These are phyloP conservation scores for Epichloe coenophiala DNA, from an alignment of 2,329 filamentous ascomycete genomes.

Conservation along the genomic window DNA sequence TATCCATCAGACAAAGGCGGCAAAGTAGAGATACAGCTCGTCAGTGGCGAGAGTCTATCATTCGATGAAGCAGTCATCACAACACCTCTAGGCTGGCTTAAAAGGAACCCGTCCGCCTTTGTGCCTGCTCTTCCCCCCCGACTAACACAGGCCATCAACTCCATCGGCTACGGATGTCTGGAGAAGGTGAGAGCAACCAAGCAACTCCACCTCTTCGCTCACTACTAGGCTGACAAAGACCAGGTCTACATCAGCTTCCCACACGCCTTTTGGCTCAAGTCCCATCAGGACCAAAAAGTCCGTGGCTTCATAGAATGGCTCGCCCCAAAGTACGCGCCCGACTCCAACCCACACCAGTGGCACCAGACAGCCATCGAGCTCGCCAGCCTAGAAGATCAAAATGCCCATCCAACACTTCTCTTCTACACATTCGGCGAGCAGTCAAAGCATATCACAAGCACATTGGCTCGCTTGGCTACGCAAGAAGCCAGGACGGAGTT, in stretches of 20 bases:
- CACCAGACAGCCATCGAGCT: constrained; percentile 68
- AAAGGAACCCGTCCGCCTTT: constrained; percentile 45
- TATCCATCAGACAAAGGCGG: constrained; percentile 14
- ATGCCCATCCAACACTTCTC: constrained; percentile 65
- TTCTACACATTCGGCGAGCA: constrained; percentile 67
- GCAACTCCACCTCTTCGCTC: not conserved
- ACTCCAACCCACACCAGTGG: constrained; percentile 52
- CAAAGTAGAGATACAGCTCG: constrained; percentile 28
- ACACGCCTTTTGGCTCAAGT: constrained; percentile 54
- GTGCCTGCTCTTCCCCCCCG: constrained; percentile 46
- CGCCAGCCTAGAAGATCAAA: constrained; percentile 43
- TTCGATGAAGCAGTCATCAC: constrained; percentile 62
- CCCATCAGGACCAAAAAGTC: constrained; percentile 22
- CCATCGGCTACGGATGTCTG: constrained; percentile 55
- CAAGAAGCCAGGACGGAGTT: constrained; percentile 36
- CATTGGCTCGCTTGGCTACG: constrained; percentile 26
- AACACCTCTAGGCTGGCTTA: constrained; percentile 54
- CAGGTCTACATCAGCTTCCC: constrained; percentile 57
- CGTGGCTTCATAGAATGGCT: constrained; percentile 68
- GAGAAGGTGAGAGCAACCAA: constrained; percentile 43
- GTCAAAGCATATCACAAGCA: constrained; percentile 38
- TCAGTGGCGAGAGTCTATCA: constrained; percentile 28
- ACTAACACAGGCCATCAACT: constrained; percentile 46
- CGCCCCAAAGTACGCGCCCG: constrained; percentile 49
- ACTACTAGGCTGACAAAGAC: not conserved